phyloP scores from a whole-genome alignment of 305 asterid genomes.

The Fraxinus sp. region DNA sequence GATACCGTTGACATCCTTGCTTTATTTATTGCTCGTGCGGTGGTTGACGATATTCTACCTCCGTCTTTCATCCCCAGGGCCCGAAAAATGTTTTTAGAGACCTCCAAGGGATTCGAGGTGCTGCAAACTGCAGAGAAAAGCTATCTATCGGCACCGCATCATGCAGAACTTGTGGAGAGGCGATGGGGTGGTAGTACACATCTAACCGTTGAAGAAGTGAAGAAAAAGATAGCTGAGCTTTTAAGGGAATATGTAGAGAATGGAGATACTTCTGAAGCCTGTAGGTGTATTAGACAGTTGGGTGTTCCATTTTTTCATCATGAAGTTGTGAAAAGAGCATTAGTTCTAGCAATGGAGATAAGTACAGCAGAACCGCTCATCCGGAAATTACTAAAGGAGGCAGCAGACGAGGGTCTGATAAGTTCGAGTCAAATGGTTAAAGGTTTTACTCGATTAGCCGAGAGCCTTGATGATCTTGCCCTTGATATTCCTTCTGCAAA shows the following conservation, averaged over 20 bases:
- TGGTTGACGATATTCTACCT: conserved; percentile 90
- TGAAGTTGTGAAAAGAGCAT: conserved; percentile 79
- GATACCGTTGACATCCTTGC: conserved; percentile 86
- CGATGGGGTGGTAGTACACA: conserved; percentile 93
- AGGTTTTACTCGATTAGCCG: conserved; percentile 65
- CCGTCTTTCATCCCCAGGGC: conserved; percentile 81
- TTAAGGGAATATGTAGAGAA: conserved; percentile 71
- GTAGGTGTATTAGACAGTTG: conserved; percentile 72
- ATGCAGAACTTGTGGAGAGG: conserved; percentile 81
- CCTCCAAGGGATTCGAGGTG: conserved; percentile 64
- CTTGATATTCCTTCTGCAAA: conserved; percentile 84
- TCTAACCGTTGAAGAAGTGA: conserved; percentile 76
- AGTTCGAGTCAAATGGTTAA: conserved; percentile 81
- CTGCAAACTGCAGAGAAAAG: conserved; percentile 78
- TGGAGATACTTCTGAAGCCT: conserved; percentile 76
- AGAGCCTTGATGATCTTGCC: conserved; percentile 80
- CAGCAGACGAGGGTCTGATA: conserved; percentile 77
- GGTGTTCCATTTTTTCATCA: conserved; percentile 85
- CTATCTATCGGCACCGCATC: conserved; percentile 85
- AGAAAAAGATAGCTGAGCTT: conserved; percentile 73
- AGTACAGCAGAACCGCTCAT: conserved; percentile 56
- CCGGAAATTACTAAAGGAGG: conserved; percentile 57
- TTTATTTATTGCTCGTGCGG: conserved; percentile 83
- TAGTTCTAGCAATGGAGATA: conserved; percentile 73
- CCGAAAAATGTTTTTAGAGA: conserved; percentile 55